These are phyloP conservation scores for Irpex sp. DNA, from an alignment of 1,284 basidiomycete species.

Conservation along the genomic window DNA sequence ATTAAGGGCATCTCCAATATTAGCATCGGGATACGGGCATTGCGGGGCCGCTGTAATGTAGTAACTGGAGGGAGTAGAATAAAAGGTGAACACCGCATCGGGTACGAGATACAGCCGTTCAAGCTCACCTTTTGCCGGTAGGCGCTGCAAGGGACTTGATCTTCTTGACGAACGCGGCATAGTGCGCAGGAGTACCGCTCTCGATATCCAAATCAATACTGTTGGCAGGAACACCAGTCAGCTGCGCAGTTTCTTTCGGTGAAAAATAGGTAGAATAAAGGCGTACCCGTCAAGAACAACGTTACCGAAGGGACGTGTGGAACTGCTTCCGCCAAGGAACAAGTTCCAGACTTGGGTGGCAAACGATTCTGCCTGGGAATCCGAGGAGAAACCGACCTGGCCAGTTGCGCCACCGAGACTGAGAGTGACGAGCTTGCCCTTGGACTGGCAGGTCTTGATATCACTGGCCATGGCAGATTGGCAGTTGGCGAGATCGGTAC, in stretches of 20 bases:
- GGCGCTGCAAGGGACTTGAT: slow-evolving; percentile 41
- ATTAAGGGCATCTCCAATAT: slow-evolving; percentile 48
- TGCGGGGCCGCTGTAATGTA: slow-evolving; percentile 57
- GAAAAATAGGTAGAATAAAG: slow-evolving; percentile 2
- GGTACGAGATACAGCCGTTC: background rate
- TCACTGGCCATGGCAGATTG: slow-evolving; percentile 41
- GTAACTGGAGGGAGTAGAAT: slow-evolving; percentile 31
- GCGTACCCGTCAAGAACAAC: slow-evolving; percentile 60
- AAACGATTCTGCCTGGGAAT: slow-evolving; percentile 45
- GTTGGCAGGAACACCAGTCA: background rate
- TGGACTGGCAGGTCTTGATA: slow-evolving; percentile 56
- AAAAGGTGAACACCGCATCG: background rate
- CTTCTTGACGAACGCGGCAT: slow-evolving; percentile 50
- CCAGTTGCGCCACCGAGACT: slow-evolving; percentile 60
- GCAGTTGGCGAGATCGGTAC: slow-evolving; percentile 55
- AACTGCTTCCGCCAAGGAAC: slow-evolving; percentile 55
- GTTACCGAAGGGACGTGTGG: slow-evolving; percentile 52
- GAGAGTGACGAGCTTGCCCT: slow-evolving; percentile 61
- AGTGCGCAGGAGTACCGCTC: slow-evolving; percentile 48
- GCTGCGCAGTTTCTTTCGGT: background rate
- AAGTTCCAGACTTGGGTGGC: slow-evolving; percentile 60
- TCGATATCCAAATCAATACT: slow-evolving; percentile 65
- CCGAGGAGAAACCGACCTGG: slow-evolving; percentile 45
- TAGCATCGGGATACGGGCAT: slow-evolving; percentile 58
- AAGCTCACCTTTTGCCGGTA: slow-evolving; percentile 41